A percentile compares a stretch with the other conserved stretches of the same genome.
These are phyloP conservation scores for Fusarium metavorans DNA, from an alignment of 2,329 filamentous ascomycete species.

Conservation along the genomic window DNA sequence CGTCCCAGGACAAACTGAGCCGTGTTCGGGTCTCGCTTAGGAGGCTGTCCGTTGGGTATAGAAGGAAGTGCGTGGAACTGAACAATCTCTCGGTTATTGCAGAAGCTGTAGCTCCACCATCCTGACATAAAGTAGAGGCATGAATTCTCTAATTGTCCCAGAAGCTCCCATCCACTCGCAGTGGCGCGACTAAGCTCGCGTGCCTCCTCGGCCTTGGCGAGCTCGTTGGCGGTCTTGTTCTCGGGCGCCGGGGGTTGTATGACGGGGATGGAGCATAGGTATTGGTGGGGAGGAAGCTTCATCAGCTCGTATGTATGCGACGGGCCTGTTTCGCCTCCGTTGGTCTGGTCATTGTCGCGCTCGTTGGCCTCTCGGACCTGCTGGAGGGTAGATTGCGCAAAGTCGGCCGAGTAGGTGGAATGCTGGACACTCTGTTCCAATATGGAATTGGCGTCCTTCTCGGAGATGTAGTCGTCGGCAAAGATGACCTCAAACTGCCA, in stretches of 20 bases:
- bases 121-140: constrained; percentile 87
- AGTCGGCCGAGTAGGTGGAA: constrained; percentile 55
- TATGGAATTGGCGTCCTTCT: constrained; percentile 74
- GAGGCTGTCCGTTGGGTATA: constrained; percentile 75
- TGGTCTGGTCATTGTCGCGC: constrained; percentile 45
- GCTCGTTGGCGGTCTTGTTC: constrained; percentile 74
- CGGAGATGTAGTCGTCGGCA: constrained; percentile 77
- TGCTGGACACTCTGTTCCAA: constrained; percentile 58
- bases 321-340: constrained; percentile 11
- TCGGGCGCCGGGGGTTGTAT: constrained; percentile 69
- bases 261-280: constrained; percentile 86
- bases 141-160: constrained; percentile 81
- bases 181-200: constrained; percentile 84
- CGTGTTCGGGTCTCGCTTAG: constrained; percentile 80
- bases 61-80: constrained; percentile 89
- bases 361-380: constrained; percentile 45
- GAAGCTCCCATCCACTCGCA: constrained; percentile 81
- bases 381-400: constrained; percentile 55
- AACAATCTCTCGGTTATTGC: constrained; percentile 86
- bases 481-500: constrained; percentile 83
- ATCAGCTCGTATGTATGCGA: constrained; percentile 77
- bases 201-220: constrained; percentile 79
- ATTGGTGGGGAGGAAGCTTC: constrained; percentile 75
- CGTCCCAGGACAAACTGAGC: constrained; percentile 82
- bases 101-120: constrained; percentile 98